Evolutionary conservation across 441 rosid genomes (phyloP).

Genomic region (Geranium incanum): DNA sequence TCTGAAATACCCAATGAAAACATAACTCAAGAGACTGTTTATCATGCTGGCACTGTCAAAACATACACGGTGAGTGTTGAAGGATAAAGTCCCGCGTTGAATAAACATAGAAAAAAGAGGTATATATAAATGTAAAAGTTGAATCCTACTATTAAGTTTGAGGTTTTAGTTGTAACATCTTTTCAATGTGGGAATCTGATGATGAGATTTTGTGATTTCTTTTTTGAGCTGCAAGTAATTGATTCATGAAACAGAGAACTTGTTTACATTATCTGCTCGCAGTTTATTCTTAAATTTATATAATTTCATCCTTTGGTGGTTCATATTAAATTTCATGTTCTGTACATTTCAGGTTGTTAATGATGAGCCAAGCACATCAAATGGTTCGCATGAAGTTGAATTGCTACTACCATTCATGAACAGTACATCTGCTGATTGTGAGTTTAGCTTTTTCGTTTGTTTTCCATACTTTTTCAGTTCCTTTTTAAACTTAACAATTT

Average conservation of each 20-base stretch:
- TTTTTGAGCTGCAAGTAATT: background rate
- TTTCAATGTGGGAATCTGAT: too few species aligned
- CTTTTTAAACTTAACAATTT: slow-evolving; percentile 25
- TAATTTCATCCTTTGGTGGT: background rate
- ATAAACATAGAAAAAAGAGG: too few species aligned
- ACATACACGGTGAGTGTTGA: background rate
- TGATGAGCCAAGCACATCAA: slow-evolving; percentile 48
- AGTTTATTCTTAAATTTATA: background rate
- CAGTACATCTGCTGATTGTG: slow-evolving; percentile 47
- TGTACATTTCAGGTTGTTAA: slow-evolving; percentile 42
- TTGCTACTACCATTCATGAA: slow-evolving; percentile 66
- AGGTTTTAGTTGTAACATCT: too few species aligned
- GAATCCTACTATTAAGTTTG: too few species aligned
- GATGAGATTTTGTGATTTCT: background rate
- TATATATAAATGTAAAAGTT: too few species aligned
- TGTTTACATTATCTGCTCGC: background rate
- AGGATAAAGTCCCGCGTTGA: too few species aligned
- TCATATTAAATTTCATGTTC: background rate
- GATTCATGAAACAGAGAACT: background rate
- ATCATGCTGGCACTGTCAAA: background rate
- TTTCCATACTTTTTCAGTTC: slow-evolving; percentile 11
- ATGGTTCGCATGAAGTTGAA: slow-evolving; percentile 66
- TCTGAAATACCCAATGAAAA: background rate
- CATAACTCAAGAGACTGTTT: background rate
- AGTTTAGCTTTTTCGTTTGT: slow-evolving; percentile 18